A percentile compares a stretch with the other conserved stretches of the same genome.
Conservation (phyloP, 140 eudicot species). For the Bidens hawaiensis region DNA sequence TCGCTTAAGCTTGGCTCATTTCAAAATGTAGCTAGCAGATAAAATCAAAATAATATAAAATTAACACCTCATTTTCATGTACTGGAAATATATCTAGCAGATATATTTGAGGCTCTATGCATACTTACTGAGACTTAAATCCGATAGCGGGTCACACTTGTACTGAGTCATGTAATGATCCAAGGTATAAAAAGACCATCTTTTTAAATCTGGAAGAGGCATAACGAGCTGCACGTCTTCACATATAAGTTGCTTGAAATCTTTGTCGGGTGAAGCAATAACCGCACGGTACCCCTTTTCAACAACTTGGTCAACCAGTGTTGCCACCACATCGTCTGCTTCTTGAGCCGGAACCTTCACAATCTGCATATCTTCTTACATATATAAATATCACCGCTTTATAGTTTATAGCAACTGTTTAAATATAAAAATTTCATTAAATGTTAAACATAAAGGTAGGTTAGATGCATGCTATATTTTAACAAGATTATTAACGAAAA, state of each 20-base stretch:
- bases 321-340: constrained; percentile 95
- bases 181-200: constrained; percentile 93
- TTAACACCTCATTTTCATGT: background rate
- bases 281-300: constrained; percentile 59
- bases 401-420: background rate
- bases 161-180: constrained; percentile 91
- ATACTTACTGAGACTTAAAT: constrained; percentile 81
- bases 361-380: constrained; percentile 44
- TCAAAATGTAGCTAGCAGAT: background rate
- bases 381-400: constrained; percentile 1
- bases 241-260: constrained; percentile 88
- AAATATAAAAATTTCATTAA: background rate
- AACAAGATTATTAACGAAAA: background rate
- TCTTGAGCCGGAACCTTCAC: constrained; percentile 65
- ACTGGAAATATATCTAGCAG: background rate
- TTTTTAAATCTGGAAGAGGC: constrained; percentile 63
- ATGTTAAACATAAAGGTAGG: background rate
- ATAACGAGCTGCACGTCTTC: constrained; percentile 83
- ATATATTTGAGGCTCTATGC: background rate
- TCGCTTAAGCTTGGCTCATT: background rate
- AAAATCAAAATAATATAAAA: background rate
- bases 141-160: constrained; percentile 72
- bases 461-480: background rate
- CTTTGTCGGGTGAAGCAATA: constrained; percentile 93
- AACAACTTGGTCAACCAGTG: constrained; percentile 68